Base-by-base conservation (phyloP, 78 protist genomes). In the Capsaspora owczarzaki region DNA sequence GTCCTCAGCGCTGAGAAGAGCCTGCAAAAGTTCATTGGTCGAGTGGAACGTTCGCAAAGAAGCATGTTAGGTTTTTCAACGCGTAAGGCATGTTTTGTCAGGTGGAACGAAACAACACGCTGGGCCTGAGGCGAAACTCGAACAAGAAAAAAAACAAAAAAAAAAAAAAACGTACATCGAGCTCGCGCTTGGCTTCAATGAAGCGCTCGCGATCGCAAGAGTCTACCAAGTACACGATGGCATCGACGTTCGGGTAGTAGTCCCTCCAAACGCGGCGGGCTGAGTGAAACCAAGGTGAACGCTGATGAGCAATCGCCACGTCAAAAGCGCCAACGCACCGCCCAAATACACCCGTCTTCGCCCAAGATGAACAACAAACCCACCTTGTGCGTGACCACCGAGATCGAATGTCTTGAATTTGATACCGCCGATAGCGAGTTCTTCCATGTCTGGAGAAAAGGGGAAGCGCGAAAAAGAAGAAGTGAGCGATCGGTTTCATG, bases 371-470 rank as follows among this genome's bases (percentile, higher is more conserved):
- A 29, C 6, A 31, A 14, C 35, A 0, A 35, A 14, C 83, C 35
- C 37, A 86, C 86, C 85, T 31, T 85, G 85, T 19, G 79, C 87
- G 85, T 98, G 99, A n/a, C 99, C 99, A 19, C 99, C 99, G 2
- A 98, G 77, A 76, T 98, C 99, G 42, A 82, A 89, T 14, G 99
- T 82, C 43, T 70, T 86, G 90, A 97, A 93, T 47, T 85, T 86
- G 85, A 96, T 89, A 43, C 83, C 84, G 51, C 96, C 98, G 66
- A 96, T 87, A n/a, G 89, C 71, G 25, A 96, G 82, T 82, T 96
- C 99, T 85, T 96, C 99, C 79, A 86, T 70, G 38, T 87, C 96
- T 92, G 72, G 40, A n/a, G 2, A 63, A n/a, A n/a, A n/a, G n/a
- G n/a, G n/a, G n/a, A n/a, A n/a, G n/a, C n/a, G n/a, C n/a, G n/a